Evolutionary conservation across 257 asterid genomes (phyloP), one percentile per base, ranked within the genome.

Genomic region (Ligustrum vulgare): DNA sequence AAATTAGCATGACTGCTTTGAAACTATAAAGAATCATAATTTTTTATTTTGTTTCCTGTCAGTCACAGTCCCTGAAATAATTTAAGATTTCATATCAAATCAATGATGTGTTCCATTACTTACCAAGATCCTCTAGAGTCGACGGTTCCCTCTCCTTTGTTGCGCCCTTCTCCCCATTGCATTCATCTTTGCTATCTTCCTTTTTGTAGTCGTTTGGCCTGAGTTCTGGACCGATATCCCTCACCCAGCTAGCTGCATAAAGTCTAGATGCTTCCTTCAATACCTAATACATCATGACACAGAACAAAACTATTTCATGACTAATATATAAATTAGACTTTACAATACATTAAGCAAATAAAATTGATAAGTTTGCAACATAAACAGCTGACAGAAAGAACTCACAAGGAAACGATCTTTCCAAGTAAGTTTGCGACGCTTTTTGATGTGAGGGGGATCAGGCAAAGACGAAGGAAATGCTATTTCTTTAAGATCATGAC

Each of bases 221-320:
- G 73, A 93, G 95, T 47, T 93, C 97, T 12, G 97, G 98, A 76
- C 97, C 97, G 64, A 93, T 93, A 72, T 93, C 98, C 83, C 99
- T 84, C 23, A 89, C 93, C 99, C 98, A 93, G 81, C 98, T 93
- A 35, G 94, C 97, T n/a, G 77, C 89, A 76, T 95, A 93, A 8
- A 91, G 89, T 73, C 96, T 84, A 58, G 87, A 86, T 8, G 98
- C 96, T 87, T 91, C 92, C 87, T 93, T 93, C 83, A 95, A 75
- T 77, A 91, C 90, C 98, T 94, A 80, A 70, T 60, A 20, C 41
- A 73, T 41, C 67, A 69, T 13, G 47, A 6, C 67, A 74, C 15
- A 72, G 18, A 49, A 18, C 35, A 71, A 22, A 31, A 20, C 10
- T 20, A 41, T 58, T n/a, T 28, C 20, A 32, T 32, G 10, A 69